A percentile compares a stretch with the other conserved stretches of the same genome.
These are phyloP conservation scores for Aspergillus tamarii DNA, from an alignment of 2,329 filamentous ascomycete species.

Conservation along the genomic window DNA sequence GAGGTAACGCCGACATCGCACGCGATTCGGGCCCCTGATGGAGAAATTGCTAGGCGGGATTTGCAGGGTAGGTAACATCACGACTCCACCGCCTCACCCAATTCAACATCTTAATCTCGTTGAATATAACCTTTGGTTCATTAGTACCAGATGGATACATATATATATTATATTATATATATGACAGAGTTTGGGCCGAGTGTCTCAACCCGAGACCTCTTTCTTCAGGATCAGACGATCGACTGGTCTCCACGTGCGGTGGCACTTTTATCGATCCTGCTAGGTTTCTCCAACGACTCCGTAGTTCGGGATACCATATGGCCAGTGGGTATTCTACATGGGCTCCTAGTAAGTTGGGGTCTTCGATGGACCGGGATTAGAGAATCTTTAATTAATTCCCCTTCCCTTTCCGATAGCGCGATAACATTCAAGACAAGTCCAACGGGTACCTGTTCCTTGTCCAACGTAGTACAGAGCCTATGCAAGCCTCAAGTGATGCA, in stretches of 20 bases:
- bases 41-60: not conserved
- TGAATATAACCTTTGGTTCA: not conserved
- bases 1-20: not conserved
- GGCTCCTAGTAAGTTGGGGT: not conserved
- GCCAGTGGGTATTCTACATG: constrained; percentile 7
- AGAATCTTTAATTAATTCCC: not conserved
- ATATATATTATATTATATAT: not conserved
- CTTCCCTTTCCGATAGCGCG: not conserved
- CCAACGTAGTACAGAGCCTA: not conserved
- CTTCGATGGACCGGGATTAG: constrained; percentile 3
- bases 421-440: not conserved
- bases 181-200: constrained; percentile 9
- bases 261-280: constrained; percentile 18
- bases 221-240: constrained; percentile 14
- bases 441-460: not conserved
- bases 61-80: not conserved
- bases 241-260: constrained; percentile 14
- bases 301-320: constrained; percentile 8
- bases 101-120: not conserved
- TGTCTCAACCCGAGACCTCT: constrained; percentile 3
- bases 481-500: not conserved
- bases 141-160: not conserved
- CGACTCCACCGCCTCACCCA: not conserved
- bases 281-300: constrained; percentile 6
- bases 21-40: constrained; percentile 5